Evolutionary conservation across 345 rosid species (phyloP), one percentile per base, ranked within the genome.

Genomic region (Viola odorata): DNA sequence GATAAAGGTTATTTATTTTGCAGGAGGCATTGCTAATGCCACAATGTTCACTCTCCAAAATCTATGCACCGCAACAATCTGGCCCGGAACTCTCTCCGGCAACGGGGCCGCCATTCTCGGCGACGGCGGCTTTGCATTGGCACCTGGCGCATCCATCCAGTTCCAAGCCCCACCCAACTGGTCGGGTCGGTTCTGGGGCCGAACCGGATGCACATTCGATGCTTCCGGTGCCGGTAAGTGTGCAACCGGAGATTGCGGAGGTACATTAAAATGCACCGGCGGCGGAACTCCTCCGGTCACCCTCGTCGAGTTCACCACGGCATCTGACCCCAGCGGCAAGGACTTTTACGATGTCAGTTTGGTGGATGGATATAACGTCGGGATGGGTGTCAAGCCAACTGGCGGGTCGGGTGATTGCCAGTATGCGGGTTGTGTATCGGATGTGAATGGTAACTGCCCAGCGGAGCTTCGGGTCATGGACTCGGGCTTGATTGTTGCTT

Each of bases 341-440:
- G 98, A 91, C 63, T 91, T 89, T 66, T 91, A 91, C 62, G 96
- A 89, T 73, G 89, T 89, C n/a, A 91, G 96, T 16, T 80, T 91
- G 4, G 98, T 91, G 40, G 98, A 91, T 63, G 98, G 98, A 2
- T 91, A 91, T 82, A 91, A 91, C 44, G 80, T 89, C n/a, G 91
- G 77, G 47, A 58, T 89, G 77, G 86, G 86, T 2, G 87, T 89
- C 0, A 76, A 70, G 77, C 83, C 96, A 0, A 53, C 67, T 8
- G 89, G 91, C 12, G 89, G 96, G 0, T 42, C 78, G 12, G 98
- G 96, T 0, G 79, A 85, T 16, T 91, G 98, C 54, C 81, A 78
- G 61, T 84, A 80, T 61, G 94, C 96, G 1, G 98, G 92, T 11
- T 91, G 98, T 52, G 75, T 73, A 12, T 58, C 79, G 52, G 98